Evolutionary conservation across 441 rosid genomes (phyloP).

Genomic region (Viola pubescens): DNA sequence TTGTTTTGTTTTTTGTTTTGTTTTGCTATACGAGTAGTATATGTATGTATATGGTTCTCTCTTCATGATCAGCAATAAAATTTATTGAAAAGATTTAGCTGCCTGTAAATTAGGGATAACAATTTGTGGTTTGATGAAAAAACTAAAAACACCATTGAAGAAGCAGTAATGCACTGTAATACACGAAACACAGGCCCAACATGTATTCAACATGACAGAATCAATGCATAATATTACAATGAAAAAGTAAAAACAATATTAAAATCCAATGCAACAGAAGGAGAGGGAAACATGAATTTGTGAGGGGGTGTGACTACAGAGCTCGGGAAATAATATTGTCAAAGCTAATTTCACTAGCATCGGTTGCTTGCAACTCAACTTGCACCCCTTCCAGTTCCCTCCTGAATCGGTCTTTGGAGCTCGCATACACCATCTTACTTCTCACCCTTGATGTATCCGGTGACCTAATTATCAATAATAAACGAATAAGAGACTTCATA

Average conservation of each 20-base stretch:
- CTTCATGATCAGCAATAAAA: no score
- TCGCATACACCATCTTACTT: conserved; percentile 61
- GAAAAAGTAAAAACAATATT: background rate
- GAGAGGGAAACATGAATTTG: background rate
- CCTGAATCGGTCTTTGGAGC: conserved; percentile 59
- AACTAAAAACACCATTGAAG: no score
- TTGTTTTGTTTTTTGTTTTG: no score
- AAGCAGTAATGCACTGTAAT: no score
- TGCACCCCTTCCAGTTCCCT: conserved; percentile 46
- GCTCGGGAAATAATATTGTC: conserved; percentile 47
- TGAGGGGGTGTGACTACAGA: background rate
- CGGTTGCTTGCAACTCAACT: conserved; percentile 31
- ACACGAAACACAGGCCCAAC: conserved; percentile 4
- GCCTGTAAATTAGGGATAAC: no score
- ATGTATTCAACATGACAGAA: conserved; percentile 7
- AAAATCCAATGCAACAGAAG: conserved; percentile 1
- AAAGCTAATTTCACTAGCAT: conserved; percentile 54
- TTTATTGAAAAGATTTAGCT: no score
- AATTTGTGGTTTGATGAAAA: no score
- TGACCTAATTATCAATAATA: conserved; percentile 23
- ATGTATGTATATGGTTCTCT: no score
- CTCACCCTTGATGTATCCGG: conserved; percentile 55
- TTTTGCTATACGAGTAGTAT: no score
- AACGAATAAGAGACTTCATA: no score
- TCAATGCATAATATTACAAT: conserved; percentile 4